Percentiles rank a stretch among this genome's conserved stretches.
Conservation (phyloP, 495 filamentous ascomycete genomes). For the Penicillium steckii region DNA sequence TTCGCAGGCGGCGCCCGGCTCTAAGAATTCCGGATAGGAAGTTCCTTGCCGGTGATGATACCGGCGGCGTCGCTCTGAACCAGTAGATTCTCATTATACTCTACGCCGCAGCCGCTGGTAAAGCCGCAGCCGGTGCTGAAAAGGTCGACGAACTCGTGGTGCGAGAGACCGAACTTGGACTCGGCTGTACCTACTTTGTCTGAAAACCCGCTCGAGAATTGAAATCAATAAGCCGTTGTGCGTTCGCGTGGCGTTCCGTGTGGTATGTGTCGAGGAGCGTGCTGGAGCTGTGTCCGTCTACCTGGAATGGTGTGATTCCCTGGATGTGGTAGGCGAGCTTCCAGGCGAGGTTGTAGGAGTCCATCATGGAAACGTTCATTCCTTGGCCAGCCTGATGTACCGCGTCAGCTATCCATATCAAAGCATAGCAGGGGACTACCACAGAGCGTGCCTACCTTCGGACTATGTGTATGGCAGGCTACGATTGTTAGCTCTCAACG, state of each 20-base stretch:
- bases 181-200: conserved; percentile 38
- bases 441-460: conserved; percentile 48
- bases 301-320: conserved; percentile 45
- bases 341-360: conserved; percentile 80
- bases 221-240: conserved; percentile 71
- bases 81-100: conserved; percentile 37
- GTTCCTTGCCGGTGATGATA: conserved; percentile 35
- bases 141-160: conserved; percentile 49
- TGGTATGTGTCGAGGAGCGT: conserved; percentile 67
- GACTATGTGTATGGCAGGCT: conserved; percentile 60
- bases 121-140: conserved; percentile 42
- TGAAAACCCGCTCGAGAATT: conserved; percentile 50
- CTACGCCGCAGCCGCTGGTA: conserved; percentile 43
- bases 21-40: conserved; percentile 39
- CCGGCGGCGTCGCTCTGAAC: too few relatives aligned
- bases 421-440: background rate
- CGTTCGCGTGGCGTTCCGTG: conserved; percentile 63
- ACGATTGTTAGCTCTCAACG: too few relatives aligned
- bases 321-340: conserved; percentile 70
- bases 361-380: conserved; percentile 85
- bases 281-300: conserved; percentile 33
- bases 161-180: conserved; percentile 43
- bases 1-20: conserved; percentile 24
- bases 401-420: background rate
- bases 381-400: conserved; percentile 68